phyloP scores from a whole-genome alignment of 1,284 basidiomycete species.

The Chondrostereum purpureum region DNA sequence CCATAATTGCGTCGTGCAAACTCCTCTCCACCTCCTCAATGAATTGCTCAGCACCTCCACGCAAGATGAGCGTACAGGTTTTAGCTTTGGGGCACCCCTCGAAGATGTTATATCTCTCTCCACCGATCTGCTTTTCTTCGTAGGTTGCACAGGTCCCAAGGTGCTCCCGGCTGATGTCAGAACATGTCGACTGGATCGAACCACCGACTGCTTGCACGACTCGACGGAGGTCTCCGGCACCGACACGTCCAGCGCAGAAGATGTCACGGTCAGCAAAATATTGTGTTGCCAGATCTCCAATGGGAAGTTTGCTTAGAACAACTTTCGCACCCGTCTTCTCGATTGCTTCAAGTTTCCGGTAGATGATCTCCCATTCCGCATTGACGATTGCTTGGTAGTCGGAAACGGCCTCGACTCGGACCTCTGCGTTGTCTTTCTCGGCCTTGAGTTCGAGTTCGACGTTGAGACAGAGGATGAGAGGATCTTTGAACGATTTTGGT shows the following conservation, averaged over 20 bases:
- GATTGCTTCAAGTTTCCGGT: slow-evolving; percentile 94
- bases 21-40: slow-evolving; percentile 97
- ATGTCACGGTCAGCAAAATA: slow-evolving; percentile 99
- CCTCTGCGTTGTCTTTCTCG: slow-evolving; percentile 99
- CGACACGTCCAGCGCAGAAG: slow-evolving; percentile 97
- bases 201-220: slow-evolving; percentile 97
- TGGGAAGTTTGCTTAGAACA: slow-evolving; percentile 96
- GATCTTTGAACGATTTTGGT: slow-evolving; percentile 88
- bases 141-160: slow-evolving; percentile 89
- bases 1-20: slow-evolving; percentile 99
- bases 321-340: slow-evolving; percentile 96
- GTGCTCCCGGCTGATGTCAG: slow-evolving; percentile 87
- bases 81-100: slow-evolving; percentile 93
- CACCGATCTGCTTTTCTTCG: slow-evolving; percentile 95
- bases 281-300: slow-evolving; percentile 97
- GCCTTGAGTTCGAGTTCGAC: slow-evolving; percentile 99
- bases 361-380: slow-evolving; percentile 99
- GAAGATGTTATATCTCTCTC: slow-evolving; percentile 96
- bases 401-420: slow-evolving; percentile 92
- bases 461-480: slow-evolving; percentile 91
- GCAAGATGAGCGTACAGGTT: slow-evolving; percentile 93
- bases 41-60: slow-evolving; percentile 98
- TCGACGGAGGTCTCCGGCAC: slow-evolving; percentile 85
- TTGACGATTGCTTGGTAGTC: slow-evolving; percentile 99
- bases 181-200: slow-evolving; percentile 90